Conservation (phyloP, 805 yeast genomes). For the Isabelozyma rhagii region DNA sequence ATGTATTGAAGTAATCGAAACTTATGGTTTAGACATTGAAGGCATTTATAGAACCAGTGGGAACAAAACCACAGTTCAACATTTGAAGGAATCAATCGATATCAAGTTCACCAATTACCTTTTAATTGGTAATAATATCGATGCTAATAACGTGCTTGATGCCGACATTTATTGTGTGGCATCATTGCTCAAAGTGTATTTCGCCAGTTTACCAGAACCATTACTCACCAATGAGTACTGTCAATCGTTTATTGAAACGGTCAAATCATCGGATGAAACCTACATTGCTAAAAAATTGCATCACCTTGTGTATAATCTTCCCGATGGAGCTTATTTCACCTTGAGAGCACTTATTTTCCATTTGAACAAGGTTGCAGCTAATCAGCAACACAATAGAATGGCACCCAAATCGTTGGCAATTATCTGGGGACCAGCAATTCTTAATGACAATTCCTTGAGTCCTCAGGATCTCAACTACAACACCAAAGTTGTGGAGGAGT, state of each 20-base stretch:
- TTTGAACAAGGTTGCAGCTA: conserved; percentile 65
- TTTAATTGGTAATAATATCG: conserved; percentile 39
- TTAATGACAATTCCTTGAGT: conserved; percentile 62
- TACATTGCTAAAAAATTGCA: conserved; percentile 73
- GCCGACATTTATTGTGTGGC: conserved; percentile 88
- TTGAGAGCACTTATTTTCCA: conserved; percentile 83
- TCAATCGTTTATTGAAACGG: conserved; percentile 63
- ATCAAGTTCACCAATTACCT: conserved; percentile 65
- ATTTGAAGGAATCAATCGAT: conserved; percentile 68
- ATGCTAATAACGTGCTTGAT: conserved; percentile 51
- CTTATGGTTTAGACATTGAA: conserved; percentile 78
- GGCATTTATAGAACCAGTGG: conserved; percentile 91
- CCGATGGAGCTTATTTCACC: conserved; percentile 94
- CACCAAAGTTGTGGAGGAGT: conserved; percentile 77
- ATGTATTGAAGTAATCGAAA: conserved; percentile 84
- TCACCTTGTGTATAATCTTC: conserved; percentile 81
- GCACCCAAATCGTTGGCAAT: conserved; percentile 74
- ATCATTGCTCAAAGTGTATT: conserved; percentile 78
- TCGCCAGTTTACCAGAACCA: conserved; percentile 84
- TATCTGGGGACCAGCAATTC: conserved; percentile 92
- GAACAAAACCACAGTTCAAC: conserved; percentile 68
- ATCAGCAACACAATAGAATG: conserved; percentile 74
- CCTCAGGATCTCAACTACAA: conserved; percentile 74
- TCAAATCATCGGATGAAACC: conserved; percentile 45
- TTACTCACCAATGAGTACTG: conserved; percentile 65